Evolutionary conservation across 495 filamentous ascomycete species (phyloP).

Genomic region (Collariella sp.): DNA sequence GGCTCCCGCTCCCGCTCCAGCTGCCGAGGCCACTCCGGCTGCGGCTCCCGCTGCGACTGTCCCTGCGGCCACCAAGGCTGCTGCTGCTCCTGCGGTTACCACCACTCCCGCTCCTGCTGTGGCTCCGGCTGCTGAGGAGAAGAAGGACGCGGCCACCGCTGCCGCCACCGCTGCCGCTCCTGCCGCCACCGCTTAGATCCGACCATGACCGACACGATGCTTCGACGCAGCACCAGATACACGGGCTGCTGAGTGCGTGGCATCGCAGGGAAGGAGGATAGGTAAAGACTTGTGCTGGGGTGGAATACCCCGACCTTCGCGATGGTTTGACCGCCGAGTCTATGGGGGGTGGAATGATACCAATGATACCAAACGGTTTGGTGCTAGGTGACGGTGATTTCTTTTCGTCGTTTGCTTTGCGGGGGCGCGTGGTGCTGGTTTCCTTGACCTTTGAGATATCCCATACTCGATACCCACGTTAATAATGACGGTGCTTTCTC

Average conservation of each 20-base stretch:
- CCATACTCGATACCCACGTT: slow-evolving; percentile 13
- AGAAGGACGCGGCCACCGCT: slow-evolving; percentile 2
- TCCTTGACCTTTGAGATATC: slow-evolving; percentile 8
- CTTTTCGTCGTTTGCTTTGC: not conserved
- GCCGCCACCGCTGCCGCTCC: slow-evolving; percentile 7
- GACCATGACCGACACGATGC: not conserved
- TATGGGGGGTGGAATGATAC: slow-evolving; percentile 6
- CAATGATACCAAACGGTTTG: slow-evolving; percentile 2
- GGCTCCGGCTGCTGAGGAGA: not conserved
- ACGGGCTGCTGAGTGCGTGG: not conserved
- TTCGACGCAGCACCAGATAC: not conserved
- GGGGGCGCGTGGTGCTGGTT: not conserved
- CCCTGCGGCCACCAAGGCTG: slow-evolving; percentile 11
- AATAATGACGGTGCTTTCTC: not conserved
- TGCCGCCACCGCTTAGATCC: slow-evolving; percentile 6
- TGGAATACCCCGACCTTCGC: not conserved
- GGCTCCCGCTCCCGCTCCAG: not conserved
- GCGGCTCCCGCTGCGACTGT: slow-evolving; percentile 9
- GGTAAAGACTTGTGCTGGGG: not conserved
- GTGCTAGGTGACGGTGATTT: slow-evolving; percentile 2
- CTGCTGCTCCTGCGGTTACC: slow-evolving; percentile 10
- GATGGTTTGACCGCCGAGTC: not conserved
- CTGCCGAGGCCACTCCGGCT: slow-evolving; percentile 1
- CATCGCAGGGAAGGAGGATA: not conserved
- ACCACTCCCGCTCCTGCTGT: slow-evolving; percentile 10